Percentiles rank a stretch among this genome's conserved stretches.
Evolutionary conservation across 805 yeast species (phyloP).

Genomic region (Hanseniaspora meyeri): DNA sequence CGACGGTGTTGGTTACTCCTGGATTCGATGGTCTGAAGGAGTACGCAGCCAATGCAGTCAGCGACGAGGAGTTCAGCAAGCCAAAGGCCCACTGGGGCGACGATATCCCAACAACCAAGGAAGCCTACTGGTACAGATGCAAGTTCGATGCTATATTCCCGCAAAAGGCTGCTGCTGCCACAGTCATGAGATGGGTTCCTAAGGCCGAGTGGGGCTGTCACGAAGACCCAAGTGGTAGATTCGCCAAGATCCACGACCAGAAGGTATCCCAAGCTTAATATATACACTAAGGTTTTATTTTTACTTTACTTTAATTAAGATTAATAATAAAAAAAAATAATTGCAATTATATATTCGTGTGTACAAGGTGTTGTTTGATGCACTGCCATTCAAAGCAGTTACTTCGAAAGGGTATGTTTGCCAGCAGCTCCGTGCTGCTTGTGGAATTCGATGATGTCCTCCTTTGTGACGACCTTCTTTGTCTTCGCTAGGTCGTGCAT

Average conservation of each 20-base stretch:
- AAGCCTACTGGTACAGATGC: constrained; percentile 97
- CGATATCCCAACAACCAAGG: constrained; percentile 93
- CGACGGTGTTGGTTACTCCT: constrained; percentile 98
- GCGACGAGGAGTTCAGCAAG: constrained; percentile 80
- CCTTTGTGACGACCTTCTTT: constrained; percentile 8
- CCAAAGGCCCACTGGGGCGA: constrained; percentile 95
- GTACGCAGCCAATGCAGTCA: constrained; percentile 70
- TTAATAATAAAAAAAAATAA: too few species aligned
- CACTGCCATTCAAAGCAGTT: too few species aligned
- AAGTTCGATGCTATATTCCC: constrained; percentile 91
- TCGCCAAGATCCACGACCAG: constrained; percentile 76
- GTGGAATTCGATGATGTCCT: constrained; percentile 7
- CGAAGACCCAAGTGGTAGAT: constrained; percentile 97
- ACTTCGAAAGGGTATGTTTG: too few species aligned
- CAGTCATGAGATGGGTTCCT: constrained; percentile 99
- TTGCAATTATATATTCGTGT: too few species aligned
- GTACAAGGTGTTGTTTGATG: too few species aligned
- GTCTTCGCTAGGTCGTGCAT: constrained; percentile 1
- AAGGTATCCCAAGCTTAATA: constrained; percentile 31
- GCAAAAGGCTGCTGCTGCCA: constrained; percentile 79
- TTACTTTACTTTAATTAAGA: too few species aligned
- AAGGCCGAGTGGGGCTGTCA: constrained; percentile 99
- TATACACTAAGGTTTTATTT: neutral
- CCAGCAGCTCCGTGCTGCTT: neutral
- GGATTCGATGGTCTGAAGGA: constrained; percentile 98